Evolutionary conservation across 768 basidiomycete genomes (phyloP).

Genomic region (Clitopilus passeckerianus): DNA sequence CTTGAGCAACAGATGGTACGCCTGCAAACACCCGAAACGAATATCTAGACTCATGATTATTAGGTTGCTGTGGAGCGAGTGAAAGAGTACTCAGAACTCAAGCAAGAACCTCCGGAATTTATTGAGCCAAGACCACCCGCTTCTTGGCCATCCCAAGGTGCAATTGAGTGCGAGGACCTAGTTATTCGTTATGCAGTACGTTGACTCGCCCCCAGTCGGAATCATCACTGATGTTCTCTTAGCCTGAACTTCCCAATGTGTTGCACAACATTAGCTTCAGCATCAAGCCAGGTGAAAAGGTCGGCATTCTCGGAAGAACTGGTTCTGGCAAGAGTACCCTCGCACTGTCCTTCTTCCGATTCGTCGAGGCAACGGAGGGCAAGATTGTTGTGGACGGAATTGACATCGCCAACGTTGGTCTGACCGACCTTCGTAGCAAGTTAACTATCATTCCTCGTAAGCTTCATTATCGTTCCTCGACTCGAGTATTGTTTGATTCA

Average conservation of each 20-base stretch:
- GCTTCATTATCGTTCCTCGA: constrained; percentile 14
- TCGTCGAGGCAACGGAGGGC: constrained; percentile 82
- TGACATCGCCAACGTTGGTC: constrained; percentile 74
- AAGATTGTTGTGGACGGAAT: constrained; percentile 72
- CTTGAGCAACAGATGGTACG: constrained; percentile 89
- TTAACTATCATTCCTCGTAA: constrained; percentile 67
- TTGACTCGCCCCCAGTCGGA: constrained; percentile 5
- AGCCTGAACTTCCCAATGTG: constrained; percentile 87
- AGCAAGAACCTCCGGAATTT: constrained; percentile 77
- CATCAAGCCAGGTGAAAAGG: constrained; percentile 70
- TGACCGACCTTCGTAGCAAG: constrained; percentile 75
- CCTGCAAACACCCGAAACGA: not conserved
- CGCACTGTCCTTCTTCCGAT: constrained; percentile 76
- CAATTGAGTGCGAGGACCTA: constrained; percentile 68
- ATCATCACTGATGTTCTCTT: not conserved
- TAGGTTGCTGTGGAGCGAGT: constrained; percentile 85
- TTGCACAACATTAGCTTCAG: constrained; percentile 76
- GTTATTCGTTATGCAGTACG: constrained; percentile 75
- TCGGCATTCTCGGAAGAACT: constrained; percentile 70
- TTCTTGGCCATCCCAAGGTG: constrained; percentile 73
- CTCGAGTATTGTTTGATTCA: not conserved
- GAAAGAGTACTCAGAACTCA: constrained; percentile 84
- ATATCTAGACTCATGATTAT: not conserved
- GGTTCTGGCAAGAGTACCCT: constrained; percentile 78
- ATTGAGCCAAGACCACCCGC: constrained; percentile 78